phyloP scores from a whole-genome alignment of 352 stramenopile species.

The Phytophthora sp. region DNA sequence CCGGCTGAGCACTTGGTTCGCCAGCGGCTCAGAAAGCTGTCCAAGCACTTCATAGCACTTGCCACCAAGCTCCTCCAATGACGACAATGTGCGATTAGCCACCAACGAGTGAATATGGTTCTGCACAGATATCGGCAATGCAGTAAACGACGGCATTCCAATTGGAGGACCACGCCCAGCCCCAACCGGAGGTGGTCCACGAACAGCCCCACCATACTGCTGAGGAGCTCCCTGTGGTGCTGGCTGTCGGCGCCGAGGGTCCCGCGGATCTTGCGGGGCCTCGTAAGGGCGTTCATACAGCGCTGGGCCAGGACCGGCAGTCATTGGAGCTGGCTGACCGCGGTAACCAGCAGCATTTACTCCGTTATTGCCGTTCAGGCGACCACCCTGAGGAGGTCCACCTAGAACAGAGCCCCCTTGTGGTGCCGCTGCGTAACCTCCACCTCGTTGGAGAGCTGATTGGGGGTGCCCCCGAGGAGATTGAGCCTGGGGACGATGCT shows the following conservation, averaged over 20 bases:
- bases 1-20: slow-evolving; percentile 76
- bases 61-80: slow-evolving; percentile 74
- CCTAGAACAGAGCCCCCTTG: slow-evolving; percentile 36
- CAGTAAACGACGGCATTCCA: slow-evolving; percentile 36
- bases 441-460: slow-evolving; percentile 10
- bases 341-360: slow-evolving; percentile 20
- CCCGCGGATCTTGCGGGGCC: slow-evolving; percentile 20
- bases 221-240: slow-evolving; percentile 20
- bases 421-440: slow-evolving; percentile 12
- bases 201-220: slow-evolving; percentile 19
- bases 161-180: slow-evolving; percentile 23
- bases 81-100: slow-evolving; percentile 54
- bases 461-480: slow-evolving; percentile 30
- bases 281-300: slow-evolving; percentile 45
- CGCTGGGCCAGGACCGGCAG: slow-evolving; percentile 18
- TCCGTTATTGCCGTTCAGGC: slow-evolving; percentile 27
- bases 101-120: slow-evolving; percentile 72
- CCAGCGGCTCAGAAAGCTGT: slow-evolving; percentile 72
- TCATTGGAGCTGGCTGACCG: slow-evolving; percentile 23
- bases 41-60: slow-evolving; percentile 87
- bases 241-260: slow-evolving; percentile 34
- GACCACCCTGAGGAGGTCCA: slow-evolving; percentile 32
- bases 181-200: slow-evolving; percentile 4
- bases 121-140: slow-evolving; percentile 67
- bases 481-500: slow-evolving; percentile 27